These are phyloP conservation scores for Kluyveromyces sp. DNA, from an alignment of 1,139 yeast species.

Conservation along the genomic window DNA sequence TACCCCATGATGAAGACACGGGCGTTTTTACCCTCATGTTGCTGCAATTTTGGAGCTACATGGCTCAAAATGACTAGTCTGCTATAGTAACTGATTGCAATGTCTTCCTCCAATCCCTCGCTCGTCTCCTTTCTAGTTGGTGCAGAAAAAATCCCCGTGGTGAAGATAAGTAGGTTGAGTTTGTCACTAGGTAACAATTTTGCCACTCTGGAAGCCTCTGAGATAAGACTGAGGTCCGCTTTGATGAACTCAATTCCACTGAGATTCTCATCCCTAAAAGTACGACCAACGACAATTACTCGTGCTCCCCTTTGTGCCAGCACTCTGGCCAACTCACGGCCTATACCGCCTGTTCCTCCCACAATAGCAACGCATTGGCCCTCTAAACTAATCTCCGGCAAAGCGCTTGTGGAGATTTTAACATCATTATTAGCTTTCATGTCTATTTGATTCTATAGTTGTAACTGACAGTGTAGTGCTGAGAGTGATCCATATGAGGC, in stretches of 20 bases:
- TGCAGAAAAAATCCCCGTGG: constrained; percentile 35
- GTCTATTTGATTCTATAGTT: background rate
- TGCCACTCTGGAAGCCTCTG: constrained; percentile 25
- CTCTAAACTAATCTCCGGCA: constrained; percentile 3
- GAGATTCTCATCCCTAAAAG: constrained; percentile 29
- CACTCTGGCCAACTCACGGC: constrained; percentile 29
- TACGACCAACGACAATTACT: constrained; percentile 35
- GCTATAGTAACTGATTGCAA: constrained; percentile 35
- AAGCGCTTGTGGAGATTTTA: background rate
- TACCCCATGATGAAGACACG: constrained; percentile 35
- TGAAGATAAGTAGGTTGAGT: constrained; percentile 30
- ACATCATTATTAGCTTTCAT: background rate
- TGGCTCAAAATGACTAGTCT: constrained; percentile 28
- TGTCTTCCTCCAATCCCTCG: constrained; percentile 35
- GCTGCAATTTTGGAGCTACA: constrained; percentile 21
- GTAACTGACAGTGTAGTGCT: no score
- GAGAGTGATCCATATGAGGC: no score
- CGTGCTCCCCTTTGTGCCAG: constrained; percentile 29
- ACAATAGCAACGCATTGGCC: constrained; percentile 27
- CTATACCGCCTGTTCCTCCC: constrained; percentile 38
- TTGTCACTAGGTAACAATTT: constrained; percentile 19
- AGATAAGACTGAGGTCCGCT: constrained; percentile 32
- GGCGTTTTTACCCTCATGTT: constrained; percentile 19
- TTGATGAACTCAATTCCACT: constrained; percentile 29
- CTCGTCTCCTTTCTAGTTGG: constrained; percentile 29